Base-by-base conservation (phyloP, 371 early-diverging fungal species). In the Actinomucor elegans region DNA sequence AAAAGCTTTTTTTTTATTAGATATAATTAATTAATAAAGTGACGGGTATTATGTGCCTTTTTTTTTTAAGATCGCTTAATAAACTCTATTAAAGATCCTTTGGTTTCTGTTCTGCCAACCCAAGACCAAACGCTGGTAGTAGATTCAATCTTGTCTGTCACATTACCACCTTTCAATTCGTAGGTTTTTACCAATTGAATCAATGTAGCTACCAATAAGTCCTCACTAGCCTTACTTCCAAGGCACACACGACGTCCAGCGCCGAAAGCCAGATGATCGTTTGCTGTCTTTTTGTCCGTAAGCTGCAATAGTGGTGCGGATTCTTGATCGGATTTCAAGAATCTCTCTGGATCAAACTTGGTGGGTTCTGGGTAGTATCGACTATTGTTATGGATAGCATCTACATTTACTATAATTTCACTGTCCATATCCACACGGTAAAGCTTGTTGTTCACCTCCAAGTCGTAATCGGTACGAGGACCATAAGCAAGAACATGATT, bases 261-360 rank as follows among this genome's bases (percentile, higher is more conserved):
- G 42, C 70, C 70, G 36, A 69, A 69, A 9, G 70, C 70, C 53
- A 69, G 46, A 55, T 66, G 66, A 55, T 69, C 70, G 3, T 54
- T 46, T 7, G 59, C 64, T 14, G 52, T 33, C 20, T 54, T 56
- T n/a, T 57, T 56, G 8, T 47, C 62, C 0, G 52, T 52, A 15
- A 42, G 31, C 8, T 51, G 35, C 23, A 65, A 38, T 3, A 65
- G 36, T 0, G 60, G 34, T 0, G 48, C 38, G 17, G 28, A 55
- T 40, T 56, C 44, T 15, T 55, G 52, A 3, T 63, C 52, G 5
- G 60, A 49, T 23, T 54, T 32, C 23, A 64, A 38, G 43, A 59
- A 70, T 15, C 72, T 59, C 3, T 57, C 51, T 9, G 72, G 72
- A 21, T 53, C 26, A 27, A 67, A 71, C 9, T 27, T 31, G n/a